A percentile compares a stretch with the other conserved stretches of the same genome.
Conservation (phyloP, 345 rosid genomes). For the Euphorbia pulcherrima region DNA sequence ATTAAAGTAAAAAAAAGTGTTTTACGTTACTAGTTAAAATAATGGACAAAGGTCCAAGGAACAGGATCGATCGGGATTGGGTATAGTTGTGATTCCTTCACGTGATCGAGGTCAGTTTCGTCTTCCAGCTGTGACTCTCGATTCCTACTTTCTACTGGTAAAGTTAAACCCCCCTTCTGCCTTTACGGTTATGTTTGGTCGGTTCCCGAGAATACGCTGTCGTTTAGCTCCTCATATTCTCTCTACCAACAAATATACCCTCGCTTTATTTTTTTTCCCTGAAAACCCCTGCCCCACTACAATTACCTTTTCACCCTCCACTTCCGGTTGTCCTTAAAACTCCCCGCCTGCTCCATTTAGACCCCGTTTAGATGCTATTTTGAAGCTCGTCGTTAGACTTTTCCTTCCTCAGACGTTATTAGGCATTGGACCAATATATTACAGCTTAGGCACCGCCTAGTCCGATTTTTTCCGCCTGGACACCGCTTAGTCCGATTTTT, state of each 20-base stretch:
- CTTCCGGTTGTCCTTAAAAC: no score
- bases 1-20: no score
- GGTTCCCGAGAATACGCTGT: slow-evolving; percentile 7
- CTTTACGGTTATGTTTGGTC: slow-evolving; percentile 17
- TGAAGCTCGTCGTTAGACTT: no score
- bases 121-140: neutral
- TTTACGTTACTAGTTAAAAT: slow-evolving; percentile 2
- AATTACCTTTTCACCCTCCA: slow-evolving; percentile 6
- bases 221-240: slow-evolving; percentile 30
- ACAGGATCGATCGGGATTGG: slow-evolving; percentile 4
- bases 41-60: slow-evolving; percentile 18
- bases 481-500: no score
- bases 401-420: no score
- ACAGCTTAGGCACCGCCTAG: no score
- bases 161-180: neutral
- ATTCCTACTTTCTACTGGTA: slow-evolving; percentile 5
- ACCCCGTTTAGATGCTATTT: no score
- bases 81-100: neutral
- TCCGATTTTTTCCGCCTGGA: no score
- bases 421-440: no score
- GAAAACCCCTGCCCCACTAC: neutral
- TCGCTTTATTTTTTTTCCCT: slow-evolving; percentile 5
- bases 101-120: slow-evolving; percentile 14
- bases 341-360: no score
- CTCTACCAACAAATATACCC: slow-evolving; percentile 32